A percentile compares a stretch with the other conserved stretches of the same genome.
phyloP scores from a whole-genome alignment of 2,329 filamentous ascomycete species.

The Penicillium sp. region DNA sequence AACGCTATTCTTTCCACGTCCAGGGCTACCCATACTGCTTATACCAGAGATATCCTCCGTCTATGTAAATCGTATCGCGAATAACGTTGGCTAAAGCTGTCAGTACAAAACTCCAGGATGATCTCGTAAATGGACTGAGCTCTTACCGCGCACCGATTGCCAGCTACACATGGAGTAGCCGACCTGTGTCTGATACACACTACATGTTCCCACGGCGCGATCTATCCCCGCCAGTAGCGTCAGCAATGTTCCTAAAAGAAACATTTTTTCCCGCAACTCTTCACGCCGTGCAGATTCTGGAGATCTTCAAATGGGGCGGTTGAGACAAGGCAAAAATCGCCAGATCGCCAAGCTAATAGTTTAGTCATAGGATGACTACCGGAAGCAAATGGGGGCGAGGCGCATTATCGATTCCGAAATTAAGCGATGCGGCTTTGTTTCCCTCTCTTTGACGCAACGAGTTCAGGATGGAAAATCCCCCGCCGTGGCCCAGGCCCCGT shows the following conservation, averaged over 20 bases:
- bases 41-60: slow-evolving; percentile 15
- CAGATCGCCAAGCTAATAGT: not conserved
- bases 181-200: not conserved
- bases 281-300: not conserved
- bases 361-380: not conserved
- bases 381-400: not conserved
- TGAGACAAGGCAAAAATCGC: not conserved
- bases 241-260: not conserved
- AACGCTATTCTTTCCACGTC: not conserved
- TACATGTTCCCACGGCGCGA: not conserved
- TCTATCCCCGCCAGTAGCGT: not conserved
- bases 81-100: slow-evolving; percentile 18
- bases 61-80: slow-evolving; percentile 17
- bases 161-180: not conserved
- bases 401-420: not conserved
- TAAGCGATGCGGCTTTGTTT: slow-evolving; percentile 1
- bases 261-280: not conserved
- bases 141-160: not conserved
- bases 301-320: not conserved
- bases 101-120: not conserved
- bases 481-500: not conserved
- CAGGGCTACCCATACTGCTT: slow-evolving; percentile 10
- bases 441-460: not conserved
- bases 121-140: not conserved
- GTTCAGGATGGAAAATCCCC: not conserved